A percentile compares a stretch with the other conserved stretches of the same genome.
Conservation (phyloP, 495 filamentous ascomycete species). For the Aspergillus sparsus region DNA sequence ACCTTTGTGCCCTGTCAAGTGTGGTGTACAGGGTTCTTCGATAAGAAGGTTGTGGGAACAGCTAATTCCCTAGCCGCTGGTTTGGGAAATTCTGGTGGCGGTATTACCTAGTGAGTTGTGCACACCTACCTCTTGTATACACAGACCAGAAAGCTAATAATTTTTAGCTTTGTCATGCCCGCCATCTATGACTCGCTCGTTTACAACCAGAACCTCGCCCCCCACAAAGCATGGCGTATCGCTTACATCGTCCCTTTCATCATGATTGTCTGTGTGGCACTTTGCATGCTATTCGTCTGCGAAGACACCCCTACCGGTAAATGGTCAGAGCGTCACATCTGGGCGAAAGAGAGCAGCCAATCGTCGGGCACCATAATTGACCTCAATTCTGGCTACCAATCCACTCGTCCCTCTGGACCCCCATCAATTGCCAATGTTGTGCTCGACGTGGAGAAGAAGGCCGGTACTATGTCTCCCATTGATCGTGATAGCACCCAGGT, state of each 20-base stretch:
- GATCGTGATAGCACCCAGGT: constrained; percentile 53
- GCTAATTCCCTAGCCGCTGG: constrained; percentile 87
- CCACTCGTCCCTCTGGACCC: constrained; percentile 33
- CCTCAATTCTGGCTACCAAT: constrained; percentile 42
- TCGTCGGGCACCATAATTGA: constrained; percentile 51
- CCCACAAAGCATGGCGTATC: constrained; percentile 79
- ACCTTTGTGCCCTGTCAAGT: constrained; percentile 95
- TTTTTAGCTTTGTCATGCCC: constrained; percentile 83
- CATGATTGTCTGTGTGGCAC: constrained; percentile 64
- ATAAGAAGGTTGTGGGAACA: constrained; percentile 91
- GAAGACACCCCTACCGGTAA: constrained; percentile 83
- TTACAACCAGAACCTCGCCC: constrained; percentile 50
- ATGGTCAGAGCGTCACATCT: constrained; percentile 71
- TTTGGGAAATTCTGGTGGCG: constrained; percentile 87
- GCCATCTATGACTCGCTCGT: constrained; percentile 86
- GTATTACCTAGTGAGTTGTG: constrained; percentile 62
- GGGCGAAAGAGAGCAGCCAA: constrained; percentile 29
- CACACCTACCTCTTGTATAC: not conserved
- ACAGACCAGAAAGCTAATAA: not conserved
- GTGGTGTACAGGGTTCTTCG: constrained; percentile 94
- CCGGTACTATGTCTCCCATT: constrained; percentile 34
- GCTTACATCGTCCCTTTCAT: constrained; percentile 83
- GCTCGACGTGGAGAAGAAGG: constrained; percentile 43
- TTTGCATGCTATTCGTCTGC: constrained; percentile 70
- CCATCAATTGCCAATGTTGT: constrained; percentile 46